Conservation (phyloP, 306 rosid species). For the Malus sylvestris region DNA sequence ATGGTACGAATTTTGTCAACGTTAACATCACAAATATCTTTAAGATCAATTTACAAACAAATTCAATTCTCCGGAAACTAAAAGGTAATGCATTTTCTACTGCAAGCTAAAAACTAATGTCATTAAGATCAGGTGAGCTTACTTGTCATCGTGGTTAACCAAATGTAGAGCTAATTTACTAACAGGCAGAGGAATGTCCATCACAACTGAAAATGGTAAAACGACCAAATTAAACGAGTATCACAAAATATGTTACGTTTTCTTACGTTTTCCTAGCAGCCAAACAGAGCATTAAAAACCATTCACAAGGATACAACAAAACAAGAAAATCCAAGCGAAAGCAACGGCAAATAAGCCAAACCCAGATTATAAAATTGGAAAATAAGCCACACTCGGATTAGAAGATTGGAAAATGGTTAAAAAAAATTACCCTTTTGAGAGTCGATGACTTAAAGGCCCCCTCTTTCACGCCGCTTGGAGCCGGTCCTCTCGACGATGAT, state of each 20-base stretch:
- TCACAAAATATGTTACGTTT: not conserved
- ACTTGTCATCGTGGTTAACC: conserved; percentile 37
- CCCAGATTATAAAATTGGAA: not conserved
- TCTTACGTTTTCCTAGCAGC: not conserved
- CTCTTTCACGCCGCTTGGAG: not conserved
- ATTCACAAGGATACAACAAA: not conserved
- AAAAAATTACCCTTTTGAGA: not conserved
- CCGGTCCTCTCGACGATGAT: not conserved
- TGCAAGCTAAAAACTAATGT: not conserved
- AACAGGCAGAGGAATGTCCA: conserved; percentile 48
- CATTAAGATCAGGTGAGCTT: conserved; percentile 4
- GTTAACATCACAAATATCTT: not conserved
- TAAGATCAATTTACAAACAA: not conserved
- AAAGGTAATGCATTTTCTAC: not conserved
- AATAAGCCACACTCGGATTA: not conserved
- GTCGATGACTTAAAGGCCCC: not conserved
- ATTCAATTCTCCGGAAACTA: not conserved
- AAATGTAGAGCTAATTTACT: conserved; percentile 43
- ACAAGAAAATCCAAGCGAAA: not conserved
- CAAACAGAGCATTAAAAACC: not conserved
- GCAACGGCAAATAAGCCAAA: not conserved
- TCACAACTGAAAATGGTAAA: conserved; percentile 16
- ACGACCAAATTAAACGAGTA: not conserved
- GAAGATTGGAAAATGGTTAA: not conserved
- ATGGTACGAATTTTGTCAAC: not conserved